Base-by-base conservation (phyloP, 495 filamentous ascomycete species). In the Trypethelium eluteriae region DNA sequence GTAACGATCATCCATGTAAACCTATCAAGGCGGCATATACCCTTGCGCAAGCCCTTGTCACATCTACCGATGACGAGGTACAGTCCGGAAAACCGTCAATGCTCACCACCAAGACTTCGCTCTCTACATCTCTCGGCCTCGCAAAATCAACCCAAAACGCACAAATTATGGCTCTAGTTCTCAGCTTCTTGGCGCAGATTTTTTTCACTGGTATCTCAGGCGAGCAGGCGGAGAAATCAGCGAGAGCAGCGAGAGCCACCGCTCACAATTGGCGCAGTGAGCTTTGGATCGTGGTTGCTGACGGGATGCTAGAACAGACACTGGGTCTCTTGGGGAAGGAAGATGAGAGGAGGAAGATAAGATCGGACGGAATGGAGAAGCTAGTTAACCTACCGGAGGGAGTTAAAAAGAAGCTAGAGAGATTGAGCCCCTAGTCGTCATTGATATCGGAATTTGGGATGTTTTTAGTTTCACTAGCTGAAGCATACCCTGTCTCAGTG, bases 181-280 rank as follows among this genome's bases (percentile, higher is more conserved):
- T 99, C 49, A 91, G 84, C 68, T 85, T 95, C 70, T 93, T 98
- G 91, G 88, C 88, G 70, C 84, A 80, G 74, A 84, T 86, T 57
- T 92, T 98, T 75, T 98, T 97, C 79, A 82, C 85, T 36, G 89
- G 88, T 39, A 89, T 93, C 12, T 85, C 96, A 2, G 91, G 90
- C 44, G 91, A 92, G 66, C 93, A 98, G 77, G 89, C 93, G 2
- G 86, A 95, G 69, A 97, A 96, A 79, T 89, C 88, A 68, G 90
- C 89, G 0, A 82, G 84, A 53, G 92, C 92, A 0, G 89, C 85
- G 38, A 80, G 85, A 64, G 84, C 82, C 14, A 86, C 93, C 80
- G 91, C 92, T 3, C 85, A 84, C 72, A 88, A 86, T 73, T 86
- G 86, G 62, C 84, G 86, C 36, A 91, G 93, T 75, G 79, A 81